Base-by-base conservation (phyloP, 148 eudicot species). In the Simmondsia chinensis region DNA sequence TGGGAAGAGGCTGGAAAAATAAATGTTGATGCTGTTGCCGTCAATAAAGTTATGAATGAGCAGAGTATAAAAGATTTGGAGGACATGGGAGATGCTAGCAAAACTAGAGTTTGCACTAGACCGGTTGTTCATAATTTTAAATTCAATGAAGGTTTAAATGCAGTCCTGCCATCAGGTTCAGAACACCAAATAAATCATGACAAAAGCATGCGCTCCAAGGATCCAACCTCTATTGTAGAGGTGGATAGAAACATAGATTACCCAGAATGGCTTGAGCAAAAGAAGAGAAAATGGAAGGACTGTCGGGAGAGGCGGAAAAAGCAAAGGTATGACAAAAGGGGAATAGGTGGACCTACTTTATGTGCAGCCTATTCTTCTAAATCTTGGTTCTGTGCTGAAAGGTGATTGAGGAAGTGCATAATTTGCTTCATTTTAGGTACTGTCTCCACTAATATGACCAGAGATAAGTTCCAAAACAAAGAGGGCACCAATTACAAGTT, bases 211-310 rank as follows among this genome's bases (percentile, higher is more conserved):
- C 35, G 42, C 45, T 42, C 57, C 19, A 68, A 76, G 47, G 61
- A 59, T 52, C 70, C 14, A 34, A 37, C 27, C 37, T 20, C 37
- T 26, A 31, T 36, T 13, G 74, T 64, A 54, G 69, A 66, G 27
- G 54, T 91, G 33, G 86, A 85, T 64, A 74, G 57, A 67, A 74
- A 33, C 72, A 68, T 70, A 30, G 94, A 91, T 58, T 91, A 85
- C 63, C 69, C 72, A 57, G 95, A 86, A 68, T 91, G 97, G 97
- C 83, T 91, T 59, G 79, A 79, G 57, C 60, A 58, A 50, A 84
- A 62, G 75, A 91, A 91, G 65, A 81, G 95, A 50, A 91, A 82
- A 63, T 91, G 97, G 97, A 85, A 79, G 70, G 85, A 76, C 46
- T 60, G 57, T 33, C 78, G 79, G 5, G 94, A 85, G 38, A 79